Evolutionary conservation across 129 eudicot species (phyloP).

Genomic region (Dittrichia graveolens): DNA sequence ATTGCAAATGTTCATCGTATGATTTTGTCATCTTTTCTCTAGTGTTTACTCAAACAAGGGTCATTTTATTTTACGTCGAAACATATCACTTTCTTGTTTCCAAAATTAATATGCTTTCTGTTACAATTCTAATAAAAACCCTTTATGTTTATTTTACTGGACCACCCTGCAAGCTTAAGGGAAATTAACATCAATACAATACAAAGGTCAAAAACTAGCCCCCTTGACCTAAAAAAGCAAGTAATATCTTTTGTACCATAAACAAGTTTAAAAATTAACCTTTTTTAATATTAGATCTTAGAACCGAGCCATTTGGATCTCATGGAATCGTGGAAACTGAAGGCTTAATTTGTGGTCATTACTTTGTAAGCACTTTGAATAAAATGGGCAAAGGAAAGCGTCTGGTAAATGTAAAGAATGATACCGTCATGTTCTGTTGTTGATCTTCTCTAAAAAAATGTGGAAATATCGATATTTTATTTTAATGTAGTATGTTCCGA

Average conservation of each 20-base stretch:
- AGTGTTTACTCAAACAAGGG: neutral
- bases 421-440: neutral
- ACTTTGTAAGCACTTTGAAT: constrained; percentile 15
- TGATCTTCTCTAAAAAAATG: neutral
- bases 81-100: neutral
- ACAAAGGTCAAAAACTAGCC: neutral
- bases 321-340: constrained; percentile 5
- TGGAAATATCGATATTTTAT: neutral
- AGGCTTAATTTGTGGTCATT: no score
- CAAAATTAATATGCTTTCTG: neutral
- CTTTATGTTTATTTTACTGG: neutral
- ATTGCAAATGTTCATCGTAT: constrained; percentile 6
- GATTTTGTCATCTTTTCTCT: constrained; percentile 5
- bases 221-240: neutral
- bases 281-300: constrained; percentile 3
- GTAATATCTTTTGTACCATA: neutral
- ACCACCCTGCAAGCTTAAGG: neutral
- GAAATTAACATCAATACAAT: neutral
- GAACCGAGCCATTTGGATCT: constrained; percentile 1
- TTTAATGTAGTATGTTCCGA: neutral
- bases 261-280: neutral
- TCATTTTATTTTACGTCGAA: constrained; percentile 6
- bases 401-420: constrained; percentile 7
- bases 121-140: neutral
- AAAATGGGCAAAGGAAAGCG: neutral